A percentile compares a stretch with the other conserved stretches of the same genome.
Evolutionary conservation across 148 eudicot genomes (phyloP).

Genomic region (Mesembryanthemum crystallinum): DNA sequence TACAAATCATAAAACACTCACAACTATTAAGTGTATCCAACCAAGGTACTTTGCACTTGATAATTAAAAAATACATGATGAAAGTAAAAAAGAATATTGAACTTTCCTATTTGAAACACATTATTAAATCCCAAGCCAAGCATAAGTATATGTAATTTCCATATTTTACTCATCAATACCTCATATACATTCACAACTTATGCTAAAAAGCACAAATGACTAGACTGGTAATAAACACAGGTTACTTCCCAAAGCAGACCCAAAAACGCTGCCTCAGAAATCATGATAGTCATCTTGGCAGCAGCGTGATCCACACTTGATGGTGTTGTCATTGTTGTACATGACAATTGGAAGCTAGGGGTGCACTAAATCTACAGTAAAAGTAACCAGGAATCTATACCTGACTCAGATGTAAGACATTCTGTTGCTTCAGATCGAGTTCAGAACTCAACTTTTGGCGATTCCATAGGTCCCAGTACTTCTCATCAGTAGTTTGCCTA

Average conservation of each 20-base stretch:
- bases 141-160: neutral
- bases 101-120: neutral
- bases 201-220: too few relatives aligned
- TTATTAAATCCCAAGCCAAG: neutral
- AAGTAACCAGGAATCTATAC: constrained; percentile 24
- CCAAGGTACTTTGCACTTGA: too few relatives aligned
- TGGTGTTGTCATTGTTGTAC: too few relatives aligned
- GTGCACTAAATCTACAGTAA: neutral
- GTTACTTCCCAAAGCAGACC: neutral
- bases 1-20: too few relatives aligned
- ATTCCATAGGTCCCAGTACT: constrained; percentile 85
- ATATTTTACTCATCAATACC: neutral
- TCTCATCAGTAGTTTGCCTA: constrained; percentile 77
- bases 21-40: too few relatives aligned
- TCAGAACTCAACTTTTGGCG: constrained; percentile 81
- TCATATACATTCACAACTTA: neutral
- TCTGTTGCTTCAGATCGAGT: constrained; percentile 68
- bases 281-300: neutral
- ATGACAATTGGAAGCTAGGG: neutral
- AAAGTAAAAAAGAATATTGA: neutral
- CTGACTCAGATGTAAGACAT: constrained; percentile 59
- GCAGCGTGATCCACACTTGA: neutral
- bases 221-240: neutral
- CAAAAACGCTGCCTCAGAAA: neutral
- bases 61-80: too few relatives aligned